Percentiles rank a stretch among this genome's conserved stretches.
These are phyloP conservation scores for Gossypium mustelinum DNA, from an alignment of 345 rosid species.

Conservation along the genomic window DNA sequence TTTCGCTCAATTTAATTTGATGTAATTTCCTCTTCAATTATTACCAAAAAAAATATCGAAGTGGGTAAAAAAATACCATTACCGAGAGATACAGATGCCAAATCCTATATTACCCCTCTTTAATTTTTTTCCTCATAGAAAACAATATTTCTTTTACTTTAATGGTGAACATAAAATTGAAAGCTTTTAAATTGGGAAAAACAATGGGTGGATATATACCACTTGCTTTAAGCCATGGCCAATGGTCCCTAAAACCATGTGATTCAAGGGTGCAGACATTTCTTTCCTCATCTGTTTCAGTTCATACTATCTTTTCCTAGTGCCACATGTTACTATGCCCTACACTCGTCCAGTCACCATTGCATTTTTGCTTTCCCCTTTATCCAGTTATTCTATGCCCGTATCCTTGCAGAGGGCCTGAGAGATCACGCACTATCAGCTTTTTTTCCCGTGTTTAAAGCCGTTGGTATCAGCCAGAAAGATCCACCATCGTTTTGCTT, in stretches of 20 bases:
- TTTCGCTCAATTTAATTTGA: too few relatives aligned
- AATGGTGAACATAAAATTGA: too few relatives aligned
- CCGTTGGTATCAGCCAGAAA: background rate
- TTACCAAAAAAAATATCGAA: too few relatives aligned
- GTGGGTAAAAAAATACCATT: too few relatives aligned
- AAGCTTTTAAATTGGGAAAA: background rate
- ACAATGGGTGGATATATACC: background rate
- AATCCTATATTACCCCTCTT: too few relatives aligned
- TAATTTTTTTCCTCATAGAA: too few relatives aligned
- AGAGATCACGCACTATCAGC: background rate
- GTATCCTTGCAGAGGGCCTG: background rate
- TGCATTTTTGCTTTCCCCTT: background rate
- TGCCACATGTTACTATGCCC: background rate
- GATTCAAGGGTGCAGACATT: background rate
- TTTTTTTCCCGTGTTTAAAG: background rate
- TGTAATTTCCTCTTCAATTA: too few relatives aligned
- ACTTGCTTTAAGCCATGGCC: too few relatives aligned
- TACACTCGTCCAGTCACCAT: too few relatives aligned
- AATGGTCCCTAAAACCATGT: background rate
- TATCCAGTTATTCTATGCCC: background rate
- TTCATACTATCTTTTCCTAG: background rate
- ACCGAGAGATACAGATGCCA: too few relatives aligned
- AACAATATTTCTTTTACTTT: too few relatives aligned
- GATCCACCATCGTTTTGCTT: background rate
- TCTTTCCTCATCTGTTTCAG: background rate